These are phyloP conservation scores for Picea glauca DNA, from an alignment of 75 land plant species.

Conservation along the genomic window DNA sequence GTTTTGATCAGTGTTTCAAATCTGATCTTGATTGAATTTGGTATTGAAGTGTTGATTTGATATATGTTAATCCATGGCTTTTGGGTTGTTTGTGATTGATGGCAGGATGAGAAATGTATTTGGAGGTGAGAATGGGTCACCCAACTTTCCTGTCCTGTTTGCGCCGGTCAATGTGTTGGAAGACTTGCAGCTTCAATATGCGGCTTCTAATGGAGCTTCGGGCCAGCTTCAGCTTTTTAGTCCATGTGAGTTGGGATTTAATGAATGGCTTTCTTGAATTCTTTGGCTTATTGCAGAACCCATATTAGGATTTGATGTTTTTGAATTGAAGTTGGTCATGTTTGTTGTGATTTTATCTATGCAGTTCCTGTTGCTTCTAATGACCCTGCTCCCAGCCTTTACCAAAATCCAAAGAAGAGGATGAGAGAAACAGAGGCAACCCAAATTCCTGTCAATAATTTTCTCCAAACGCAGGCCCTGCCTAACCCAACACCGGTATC, in stretches of 20 bases:
- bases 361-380: conserved; percentile 11
- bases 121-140: not conserved
- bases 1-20: too few species aligned
- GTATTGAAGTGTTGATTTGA: too few species aligned
- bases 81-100: too few species aligned
- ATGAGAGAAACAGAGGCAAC: not conserved
- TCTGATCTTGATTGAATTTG: too few species aligned
- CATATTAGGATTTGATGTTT: not conserved
- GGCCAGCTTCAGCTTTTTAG: not conserved
- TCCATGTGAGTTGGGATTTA: not conserved
- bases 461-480: not conserved
- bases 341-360: not conserved
- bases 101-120: too few species aligned
- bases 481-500: conserved; percentile 47
- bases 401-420: conserved; percentile 5
- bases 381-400: not conserved
- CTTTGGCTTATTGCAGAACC: not conserved
- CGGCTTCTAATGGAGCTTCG: conserved; percentile 2
- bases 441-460: conserved; percentile 1
- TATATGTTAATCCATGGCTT: too few species aligned
- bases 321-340: not conserved
- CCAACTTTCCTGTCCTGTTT: not conserved
- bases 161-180: not conserved
- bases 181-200: not conserved
- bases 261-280: not conserved